These are phyloP conservation scores for Aspergillus diversus DNA, from an alignment of 495 filamentous ascomycete species.

Conservation along the genomic window DNA sequence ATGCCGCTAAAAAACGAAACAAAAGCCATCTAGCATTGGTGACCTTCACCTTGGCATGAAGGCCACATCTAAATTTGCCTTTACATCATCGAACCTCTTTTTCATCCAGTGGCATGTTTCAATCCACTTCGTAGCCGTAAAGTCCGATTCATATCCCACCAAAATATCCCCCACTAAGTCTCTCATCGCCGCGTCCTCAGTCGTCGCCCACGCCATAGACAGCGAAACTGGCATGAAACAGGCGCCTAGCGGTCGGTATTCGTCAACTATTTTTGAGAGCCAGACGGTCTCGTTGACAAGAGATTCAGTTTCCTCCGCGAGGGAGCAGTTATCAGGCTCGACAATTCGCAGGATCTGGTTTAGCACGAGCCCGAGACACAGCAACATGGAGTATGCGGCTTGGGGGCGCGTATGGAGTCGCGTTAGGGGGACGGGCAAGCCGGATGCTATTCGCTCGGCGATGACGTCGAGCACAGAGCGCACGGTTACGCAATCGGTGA, in stretches of 20 bases:
- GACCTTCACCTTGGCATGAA: too few relatives aligned
- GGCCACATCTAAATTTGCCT: too few relatives aligned
- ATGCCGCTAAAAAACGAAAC: too few relatives aligned
- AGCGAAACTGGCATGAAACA: constrained; percentile 27
- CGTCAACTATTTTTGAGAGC: constrained; percentile 16
- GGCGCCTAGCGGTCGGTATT: constrained; percentile 31
- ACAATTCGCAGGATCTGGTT: constrained; percentile 35
- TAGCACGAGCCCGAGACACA: constrained; percentile 32
- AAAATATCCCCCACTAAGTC: constrained; percentile 15
- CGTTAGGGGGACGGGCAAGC: background rate
- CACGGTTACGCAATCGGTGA: constrained; percentile 20
- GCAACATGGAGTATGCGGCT: constrained; percentile 28
- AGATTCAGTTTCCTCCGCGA: constrained; percentile 22
- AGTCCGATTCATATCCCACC: constrained; percentile 23
- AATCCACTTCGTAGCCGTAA: constrained; percentile 21
- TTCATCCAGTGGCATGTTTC: constrained; percentile 15
- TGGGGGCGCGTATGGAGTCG: constrained; percentile 27
- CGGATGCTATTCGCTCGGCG: background rate
- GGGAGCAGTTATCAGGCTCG: constrained; percentile 18
- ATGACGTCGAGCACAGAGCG: constrained; percentile 14
- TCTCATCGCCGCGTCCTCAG: constrained; percentile 14
- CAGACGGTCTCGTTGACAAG: constrained; percentile 29
- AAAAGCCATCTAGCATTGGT: too few relatives aligned
- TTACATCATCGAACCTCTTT: too few relatives aligned
- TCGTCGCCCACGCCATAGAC: constrained; percentile 24